phyloP scores from a whole-genome alignment of 352 stramenopile genomes.

The Globisporangium cederbergense region DNA sequence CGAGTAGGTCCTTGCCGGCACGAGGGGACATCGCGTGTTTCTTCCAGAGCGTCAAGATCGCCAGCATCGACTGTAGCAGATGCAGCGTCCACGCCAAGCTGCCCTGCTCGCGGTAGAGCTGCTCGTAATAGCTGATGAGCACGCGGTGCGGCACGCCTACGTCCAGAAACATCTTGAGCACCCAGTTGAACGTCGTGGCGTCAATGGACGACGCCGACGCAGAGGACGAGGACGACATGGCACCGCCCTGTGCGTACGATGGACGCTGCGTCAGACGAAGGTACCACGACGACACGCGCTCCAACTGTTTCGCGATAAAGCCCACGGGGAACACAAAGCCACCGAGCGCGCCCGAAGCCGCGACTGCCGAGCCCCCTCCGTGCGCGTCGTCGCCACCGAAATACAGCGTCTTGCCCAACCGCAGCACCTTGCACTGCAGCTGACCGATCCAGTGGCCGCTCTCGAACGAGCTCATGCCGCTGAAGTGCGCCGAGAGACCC shows the following conservation, averaged over 20 bases:
- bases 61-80: slow-evolving; percentile 70
- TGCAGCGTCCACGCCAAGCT: slow-evolving; percentile 67
- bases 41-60: slow-evolving; percentile 79
- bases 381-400: slow-evolving; percentile 52
- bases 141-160: slow-evolving; percentile 72
- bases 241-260: slow-evolving; percentile 25
- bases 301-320: slow-evolving; percentile 70
- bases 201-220: slow-evolving; percentile 56
- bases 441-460: slow-evolving; percentile 80
- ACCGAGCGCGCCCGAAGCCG: slow-evolving; percentile 21
- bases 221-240: slow-evolving; percentile 36
- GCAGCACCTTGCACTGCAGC: slow-evolving; percentile 71
- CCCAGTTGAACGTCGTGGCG: slow-evolving; percentile 74
- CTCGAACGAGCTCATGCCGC: slow-evolving; percentile 55
- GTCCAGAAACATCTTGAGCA: slow-evolving; percentile 79
- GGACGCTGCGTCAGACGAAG: slow-evolving; percentile 53
- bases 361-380: slow-evolving; percentile 30
- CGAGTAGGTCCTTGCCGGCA: slow-evolving; percentile 58
- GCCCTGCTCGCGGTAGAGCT: slow-evolving; percentile 69
- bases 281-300: slow-evolving; percentile 81
- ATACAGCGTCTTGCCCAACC: slow-evolving; percentile 72
- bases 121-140: slow-evolving; percentile 77
- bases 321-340: slow-evolving; percentile 73
- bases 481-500: slow-evolving; percentile 41
- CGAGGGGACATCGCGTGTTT: slow-evolving; percentile 73